Base-by-base conservation (phyloP, 768 basidiomycete genomes). In the Nidularia sp. region DNA sequence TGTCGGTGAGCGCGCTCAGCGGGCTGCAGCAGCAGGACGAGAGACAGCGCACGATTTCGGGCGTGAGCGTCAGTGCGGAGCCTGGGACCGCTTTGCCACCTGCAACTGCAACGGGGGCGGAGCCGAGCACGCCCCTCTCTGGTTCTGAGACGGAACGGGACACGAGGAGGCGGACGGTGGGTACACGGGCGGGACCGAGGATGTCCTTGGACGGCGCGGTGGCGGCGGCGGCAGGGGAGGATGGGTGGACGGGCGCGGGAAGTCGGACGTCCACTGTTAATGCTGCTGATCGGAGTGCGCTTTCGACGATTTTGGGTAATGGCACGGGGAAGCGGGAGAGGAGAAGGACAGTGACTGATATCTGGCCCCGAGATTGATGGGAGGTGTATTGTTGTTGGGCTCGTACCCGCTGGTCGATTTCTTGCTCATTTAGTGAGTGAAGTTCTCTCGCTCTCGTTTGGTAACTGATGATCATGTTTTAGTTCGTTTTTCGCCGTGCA, bases 1-100 rank as follows among this genome's bases (percentile, higher is more conserved):
- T 77, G 39, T 70, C 81, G 2, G 71, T 84, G 7, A 76, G 76
- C 31, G 71, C 82, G 41, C 64, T 85, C 34, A 76, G 63, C 41
- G 83, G 78, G 9, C 66, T 88, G 29, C 79, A 83, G 55, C 75
- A 79, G 60, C 83, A 81, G 62, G 75, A 62, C 53, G 64, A 66
- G 51, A 65, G 64, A 25, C 66, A 63, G 56, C 57, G 71, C 39
- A 61, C 66, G n/a, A 60, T 58, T 45, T 66, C 70, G 6, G 53
- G 60, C 18, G 58, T 59, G 18, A 62, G 58, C 47, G 52, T 54
- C 10, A 57, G 34, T 32, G 65, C 53, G 2, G 62, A 63, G 41
- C 55, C 63, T 22, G 59, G 60, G 44, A 50, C 56, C 22, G 63
- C 61, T 44, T 53, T 56, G 22, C 51, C 53, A 6, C 58, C 54